Evolutionary conservation across 345 rosid species (phyloP), one percentile per base, ranked within the genome.

Genomic region (Rhodamnia argentea): DNA sequence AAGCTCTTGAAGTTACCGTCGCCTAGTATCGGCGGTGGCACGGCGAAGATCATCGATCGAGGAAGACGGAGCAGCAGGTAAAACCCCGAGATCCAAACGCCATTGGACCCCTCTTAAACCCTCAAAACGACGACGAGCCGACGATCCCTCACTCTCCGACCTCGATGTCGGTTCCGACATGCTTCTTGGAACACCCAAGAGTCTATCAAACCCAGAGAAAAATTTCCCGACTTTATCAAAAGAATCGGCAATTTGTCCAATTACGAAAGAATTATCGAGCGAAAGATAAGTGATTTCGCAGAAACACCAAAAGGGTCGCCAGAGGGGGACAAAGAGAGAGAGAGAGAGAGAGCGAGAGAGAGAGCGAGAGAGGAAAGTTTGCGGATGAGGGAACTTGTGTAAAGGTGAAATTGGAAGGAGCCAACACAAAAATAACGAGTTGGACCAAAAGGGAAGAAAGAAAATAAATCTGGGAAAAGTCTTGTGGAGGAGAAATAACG

Each of bases 21-120:
- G 85, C 86, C 99, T 94, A 87, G 94, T 93, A 90, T 95, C 95
- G 40, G 99, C 99, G 1, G 98, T 94, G 83, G 91, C 94, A 84
- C 92, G 90, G 4, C 99, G 99, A 87, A 97, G 94, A 88, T 95
- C 93, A 89, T 94, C 98, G 70, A 94, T 62, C 3, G 96, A 90
- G 87, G 96, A 91, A 86, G 94, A 86, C 5, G 90, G 89, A 55
- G 89, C 91, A 54, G 88, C 84, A 22, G 96, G 96, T 85, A 97
- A 88, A 90, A 96, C 92, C 85, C 96, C 95, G 52, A 96, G 99
- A 93, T 93, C 90, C 84, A 96, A 87, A 51, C 99, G 98, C 99
- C 99, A 97, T 83, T 88, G 94, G 3, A 96, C 94, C 56, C 99
- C 93, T 90, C 99, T 93, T 1, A 96, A 78, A 57, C 56, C 88